Evolutionary conservation across 108 stramenopile species (phyloP).

Genomic region (Craspedostauros australis): DNA sequence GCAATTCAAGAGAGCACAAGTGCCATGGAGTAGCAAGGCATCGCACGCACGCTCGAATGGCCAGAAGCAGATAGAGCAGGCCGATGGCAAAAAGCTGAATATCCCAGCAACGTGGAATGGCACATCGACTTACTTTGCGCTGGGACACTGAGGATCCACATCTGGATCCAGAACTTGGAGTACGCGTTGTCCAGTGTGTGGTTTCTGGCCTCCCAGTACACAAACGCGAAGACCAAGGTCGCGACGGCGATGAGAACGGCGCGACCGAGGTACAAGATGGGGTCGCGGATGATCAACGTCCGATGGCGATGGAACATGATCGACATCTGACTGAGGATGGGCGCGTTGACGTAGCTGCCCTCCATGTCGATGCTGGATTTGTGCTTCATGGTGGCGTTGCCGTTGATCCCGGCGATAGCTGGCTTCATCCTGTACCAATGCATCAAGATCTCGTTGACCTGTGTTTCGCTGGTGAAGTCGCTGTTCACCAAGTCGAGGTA

Average conservation of each 20-base stretch:
- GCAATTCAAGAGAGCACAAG: not conserved
- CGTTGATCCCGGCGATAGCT: constrained; percentile 1
- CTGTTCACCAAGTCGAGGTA: no score
- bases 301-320: constrained; percentile 19
- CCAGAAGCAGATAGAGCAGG: no score
- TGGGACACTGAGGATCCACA: no score
- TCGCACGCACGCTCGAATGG: no score
- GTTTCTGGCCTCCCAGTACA: constrained; percentile 16
- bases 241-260: constrained; percentile 6
- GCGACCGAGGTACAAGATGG: constrained; percentile 23
- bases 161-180: constrained; percentile 21
- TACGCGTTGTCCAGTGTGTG: constrained; percentile 13
- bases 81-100: no score
- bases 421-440: constrained; percentile 16
- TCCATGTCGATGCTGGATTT: no score
- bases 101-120: no score
- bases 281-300: constrained; percentile 14
- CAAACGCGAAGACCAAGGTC: constrained; percentile 20
- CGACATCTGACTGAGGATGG: not conserved
- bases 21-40: no score
- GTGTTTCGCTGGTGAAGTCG: constrained; percentile 21
- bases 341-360: not conserved
- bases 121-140: no score
- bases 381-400: no score
- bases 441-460: constrained; percentile 24